Base-by-base conservation (phyloP, 2,329 filamentous ascomycete genomes). In the Beauveria brongniartii region DNA sequence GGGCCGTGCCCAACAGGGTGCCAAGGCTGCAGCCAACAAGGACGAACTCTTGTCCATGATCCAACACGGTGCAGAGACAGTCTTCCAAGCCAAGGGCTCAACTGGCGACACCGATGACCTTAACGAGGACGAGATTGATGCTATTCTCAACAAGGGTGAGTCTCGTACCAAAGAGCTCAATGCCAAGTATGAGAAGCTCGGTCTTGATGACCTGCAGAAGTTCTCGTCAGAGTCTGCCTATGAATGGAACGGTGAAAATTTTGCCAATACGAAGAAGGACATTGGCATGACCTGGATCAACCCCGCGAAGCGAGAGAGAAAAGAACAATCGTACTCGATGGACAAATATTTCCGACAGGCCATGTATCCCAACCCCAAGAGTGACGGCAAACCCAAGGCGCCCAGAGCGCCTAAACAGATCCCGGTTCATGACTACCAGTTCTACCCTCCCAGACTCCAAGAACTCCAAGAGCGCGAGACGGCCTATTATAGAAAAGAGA, bases 241-340 rank as follows among this genome's bases (percentile, higher is more conserved):
- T 69, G 94, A 97, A 71, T 99, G 95, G 95, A 99, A 99, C 65
- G 94, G 94, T 52, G 88, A 97, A 75, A 93, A 93, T 69, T 99
- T 99, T 72, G 90, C 92, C 58, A 90, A 89, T 62, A 85, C 88
- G 71, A 95, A 95, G 77, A 96, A 95, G 74, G 91, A 96, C 55
- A 91, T 97, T 64, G 91, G 91, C 54, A 83, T 97, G 65, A 92
- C 81, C 70, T 99, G 95, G 95, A 99, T 99, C 77, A 96, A 99
- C 69, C 95, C 94, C 2, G 87, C 93, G 18, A 99, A 99, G 80
- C 92, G 94, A 74, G 95, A 99, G 77, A 90, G 94, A 69, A 99
- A 97, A 74, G 93, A 97, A 71, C 92, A 97, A 72, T 92, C 91
- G 5, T 99, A 99, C 73, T 97, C 93, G 0, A 96, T 99, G 79